Evolutionary conservation across 2,329 filamentous ascomycete species (phyloP).

Genomic region (Lizonia empirigonia): DNA sequence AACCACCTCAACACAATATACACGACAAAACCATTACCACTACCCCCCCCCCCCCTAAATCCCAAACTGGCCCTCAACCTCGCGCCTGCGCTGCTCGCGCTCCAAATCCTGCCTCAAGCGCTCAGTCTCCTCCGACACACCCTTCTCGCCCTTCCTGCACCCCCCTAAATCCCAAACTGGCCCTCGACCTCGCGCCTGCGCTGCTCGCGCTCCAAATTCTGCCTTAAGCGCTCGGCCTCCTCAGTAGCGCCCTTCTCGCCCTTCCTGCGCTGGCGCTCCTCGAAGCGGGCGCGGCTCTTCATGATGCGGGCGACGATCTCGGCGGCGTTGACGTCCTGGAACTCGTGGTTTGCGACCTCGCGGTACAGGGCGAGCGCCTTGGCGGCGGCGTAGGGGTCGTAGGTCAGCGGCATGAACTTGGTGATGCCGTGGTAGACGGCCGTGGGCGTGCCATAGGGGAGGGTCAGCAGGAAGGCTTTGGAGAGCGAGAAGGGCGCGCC

Average conservation of each 20-base stretch:
- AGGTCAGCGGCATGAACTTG: constrained; percentile 74
- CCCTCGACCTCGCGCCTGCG: constrained; percentile 48
- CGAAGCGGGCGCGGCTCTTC: constrained; percentile 83
- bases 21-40: too few species aligned
- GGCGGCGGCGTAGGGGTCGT: constrained; percentile 71
- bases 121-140: not conserved
- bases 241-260: constrained; percentile 83
- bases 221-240: constrained; percentile 51
- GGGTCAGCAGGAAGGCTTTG: constrained; percentile 72
- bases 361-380: constrained; percentile 84
- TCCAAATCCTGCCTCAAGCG: not conserved
- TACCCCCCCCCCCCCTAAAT: too few species aligned
- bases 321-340: constrained; percentile 85
- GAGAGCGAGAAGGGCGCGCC: constrained; percentile 87
- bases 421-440: constrained; percentile 97
- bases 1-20: too few species aligned
- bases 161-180: constrained; percentile 44
- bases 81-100: not conserved
- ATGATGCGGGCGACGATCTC: constrained; percentile 92
- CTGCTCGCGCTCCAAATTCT: constrained; percentile 47
- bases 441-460: constrained; percentile 72
- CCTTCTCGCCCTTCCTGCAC: not conserved
- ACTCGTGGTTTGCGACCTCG: constrained; percentile 77
- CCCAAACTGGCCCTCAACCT: too few species aligned
- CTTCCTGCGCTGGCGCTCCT: constrained; percentile 89